These are phyloP conservation scores for Sporisorium exsertum DNA, from an alignment of 1,284 basidiomycete species.

Conservation along the genomic window DNA sequence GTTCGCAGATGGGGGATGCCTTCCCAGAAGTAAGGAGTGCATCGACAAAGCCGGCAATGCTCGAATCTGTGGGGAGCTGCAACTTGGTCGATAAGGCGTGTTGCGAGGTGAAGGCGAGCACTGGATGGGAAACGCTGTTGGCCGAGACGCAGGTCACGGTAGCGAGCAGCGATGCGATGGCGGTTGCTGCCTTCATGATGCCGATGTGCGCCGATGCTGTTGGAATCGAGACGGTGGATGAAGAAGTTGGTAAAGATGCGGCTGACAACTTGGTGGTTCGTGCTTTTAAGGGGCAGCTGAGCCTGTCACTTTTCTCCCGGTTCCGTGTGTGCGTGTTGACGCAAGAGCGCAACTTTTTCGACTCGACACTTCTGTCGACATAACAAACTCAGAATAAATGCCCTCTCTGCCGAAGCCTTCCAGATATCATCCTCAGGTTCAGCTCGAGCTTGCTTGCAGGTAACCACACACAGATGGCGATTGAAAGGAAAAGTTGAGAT, in stretches of 20 bases:
- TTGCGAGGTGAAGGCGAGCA: conserved; percentile 43
- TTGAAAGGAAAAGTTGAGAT: not conserved
- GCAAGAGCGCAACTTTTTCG: not conserved
- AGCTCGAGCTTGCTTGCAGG: not conserved
- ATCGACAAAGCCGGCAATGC: conserved; percentile 20
- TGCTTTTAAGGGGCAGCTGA: conserved; percentile 16
- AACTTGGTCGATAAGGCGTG: conserved; percentile 22
- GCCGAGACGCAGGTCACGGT: conserved; percentile 34
- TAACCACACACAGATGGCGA: not conserved
- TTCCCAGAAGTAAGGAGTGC: conserved; percentile 22
- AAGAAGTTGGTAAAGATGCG: not conserved
- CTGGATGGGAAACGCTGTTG: conserved; percentile 17
- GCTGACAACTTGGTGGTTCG: conserved; percentile 16
- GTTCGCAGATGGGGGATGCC: conserved; percentile 22
- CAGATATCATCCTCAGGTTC: not conserved
- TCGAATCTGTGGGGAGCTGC: conserved; percentile 21
- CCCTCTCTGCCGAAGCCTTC: not conserved
- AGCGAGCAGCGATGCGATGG: conserved; percentile 27
- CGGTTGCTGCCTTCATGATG: conserved; percentile 31
- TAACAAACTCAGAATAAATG: conserved; percentile 6
- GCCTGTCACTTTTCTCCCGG: conserved; percentile 22
- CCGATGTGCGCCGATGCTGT: not conserved
- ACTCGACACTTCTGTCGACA: not conserved
- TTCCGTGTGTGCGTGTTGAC: conserved; percentile 10
- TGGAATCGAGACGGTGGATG: not conserved